Percentiles rank a stretch among this genome's conserved stretches.
Conservation (phyloP, 2,329 filamentous ascomycete genomes). For the Albophoma yamanashiensis region DNA sequence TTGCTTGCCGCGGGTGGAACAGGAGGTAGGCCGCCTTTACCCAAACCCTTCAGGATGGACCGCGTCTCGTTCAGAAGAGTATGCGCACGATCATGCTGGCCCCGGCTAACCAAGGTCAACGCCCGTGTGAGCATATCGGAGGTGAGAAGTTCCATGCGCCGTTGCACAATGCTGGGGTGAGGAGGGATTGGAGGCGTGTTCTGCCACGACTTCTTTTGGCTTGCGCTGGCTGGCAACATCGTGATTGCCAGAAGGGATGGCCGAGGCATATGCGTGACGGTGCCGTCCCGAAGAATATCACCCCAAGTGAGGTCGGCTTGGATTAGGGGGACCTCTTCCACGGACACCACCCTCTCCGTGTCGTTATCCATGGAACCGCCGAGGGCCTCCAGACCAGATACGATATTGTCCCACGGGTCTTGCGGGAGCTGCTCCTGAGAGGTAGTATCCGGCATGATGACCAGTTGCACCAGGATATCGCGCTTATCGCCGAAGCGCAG, state of each 20-base stretch:
- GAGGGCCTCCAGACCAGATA: constrained; percentile 87
- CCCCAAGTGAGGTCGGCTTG: constrained; percentile 92
- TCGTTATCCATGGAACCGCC: constrained; percentile 81
- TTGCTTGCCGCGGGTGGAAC: constrained; percentile 52
- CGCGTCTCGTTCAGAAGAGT: constrained; percentile 88
- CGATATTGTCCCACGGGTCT: constrained; percentile 94
- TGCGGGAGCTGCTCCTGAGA: constrained; percentile 78
- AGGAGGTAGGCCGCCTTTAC: constrained; percentile 87
- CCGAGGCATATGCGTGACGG: constrained; percentile 72
- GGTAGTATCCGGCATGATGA: constrained; percentile 78
- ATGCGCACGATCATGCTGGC: constrained; percentile 87
- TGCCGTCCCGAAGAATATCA: constrained; percentile 83
- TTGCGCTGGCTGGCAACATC: constrained; percentile 65
- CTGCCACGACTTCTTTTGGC: constrained; percentile 55
- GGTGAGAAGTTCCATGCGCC: constrained; percentile 93
- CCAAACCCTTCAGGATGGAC: constrained; percentile 89
- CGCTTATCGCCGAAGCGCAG: constrained; percentile 89
- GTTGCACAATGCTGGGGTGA: constrained; percentile 88
- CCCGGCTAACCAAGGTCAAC: constrained; percentile 78
- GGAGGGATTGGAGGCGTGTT: constrained; percentile 78
- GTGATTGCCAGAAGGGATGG: constrained; percentile 91
- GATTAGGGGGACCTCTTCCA: constrained; percentile 90
- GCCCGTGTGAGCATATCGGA: constrained; percentile 96
- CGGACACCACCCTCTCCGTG: constrained; percentile 69
- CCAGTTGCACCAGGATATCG: constrained; percentile 88